Conservation (phyloP, 108 stramenopile genomes). For the Tribonema minus region DNA sequence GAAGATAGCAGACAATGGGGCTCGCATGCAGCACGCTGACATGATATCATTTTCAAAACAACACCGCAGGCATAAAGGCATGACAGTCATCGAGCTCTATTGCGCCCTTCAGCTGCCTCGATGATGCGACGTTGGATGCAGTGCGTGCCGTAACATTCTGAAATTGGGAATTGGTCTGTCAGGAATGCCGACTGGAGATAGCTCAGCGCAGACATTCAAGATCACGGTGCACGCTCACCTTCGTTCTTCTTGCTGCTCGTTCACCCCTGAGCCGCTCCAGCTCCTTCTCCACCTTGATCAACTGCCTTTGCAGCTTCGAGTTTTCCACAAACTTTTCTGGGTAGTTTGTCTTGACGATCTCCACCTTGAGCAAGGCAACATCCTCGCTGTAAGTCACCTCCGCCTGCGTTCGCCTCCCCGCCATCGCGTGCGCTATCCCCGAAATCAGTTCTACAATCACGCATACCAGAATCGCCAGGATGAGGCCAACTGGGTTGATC, state of each 20-base stretch:
- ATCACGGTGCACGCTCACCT: too few relatives aligned
- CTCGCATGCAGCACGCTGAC: too few relatives aligned
- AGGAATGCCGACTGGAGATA: too few relatives aligned
- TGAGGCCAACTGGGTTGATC: background rate
- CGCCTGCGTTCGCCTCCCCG: background rate
- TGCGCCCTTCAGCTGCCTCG: too few relatives aligned
- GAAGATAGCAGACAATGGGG: too few relatives aligned
- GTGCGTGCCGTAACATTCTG: too few relatives aligned
- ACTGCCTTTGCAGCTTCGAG: background rate
- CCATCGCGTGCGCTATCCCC: background rate
- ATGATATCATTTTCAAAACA: too few relatives aligned
- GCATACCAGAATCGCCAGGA: background rate
- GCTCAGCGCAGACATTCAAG: too few relatives aligned
- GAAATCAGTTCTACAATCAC: background rate
- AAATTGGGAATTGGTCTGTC: too few relatives aligned
- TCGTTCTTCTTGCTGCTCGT: background rate
- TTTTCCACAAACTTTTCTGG: background rate
- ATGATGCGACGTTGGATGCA: too few relatives aligned
- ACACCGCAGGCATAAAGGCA: too few relatives aligned
- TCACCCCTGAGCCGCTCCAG: background rate
- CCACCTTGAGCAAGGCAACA: background rate
- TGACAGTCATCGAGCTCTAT: too few relatives aligned
- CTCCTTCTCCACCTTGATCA: background rate
- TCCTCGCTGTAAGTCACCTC: background rate
- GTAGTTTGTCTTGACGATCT: background rate